Base-by-base conservation (phyloP, 140 eudicot genomes). In the Anethum foeniculum region DNA sequence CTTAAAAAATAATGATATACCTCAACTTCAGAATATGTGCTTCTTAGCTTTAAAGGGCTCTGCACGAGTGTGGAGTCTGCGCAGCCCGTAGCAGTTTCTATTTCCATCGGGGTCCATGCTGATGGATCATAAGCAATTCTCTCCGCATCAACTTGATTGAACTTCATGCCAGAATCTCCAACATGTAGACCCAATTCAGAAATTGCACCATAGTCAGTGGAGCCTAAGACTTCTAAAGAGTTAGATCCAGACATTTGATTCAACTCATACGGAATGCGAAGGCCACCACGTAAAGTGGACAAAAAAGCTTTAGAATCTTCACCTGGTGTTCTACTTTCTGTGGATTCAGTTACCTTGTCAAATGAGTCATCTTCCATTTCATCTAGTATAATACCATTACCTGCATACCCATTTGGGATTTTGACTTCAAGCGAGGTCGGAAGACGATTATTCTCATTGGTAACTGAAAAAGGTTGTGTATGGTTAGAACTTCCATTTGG, bases 21-120 rank as follows among this genome's bases (percentile, higher is more conserved):
- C 98, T 89, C 91, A 78, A 89, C 91, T 92, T 94, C 96, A 1
- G 93, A 34, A 85, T 94, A 94, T 12, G 94, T 85, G 88, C 98
- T 94, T 76, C 73, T 84, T 76, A 94, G 80, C 81, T 83, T 90
- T 76, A 94, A 80, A 74, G 81, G 82, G 81, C 90, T 97, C 79
- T 90, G 93, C 88, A 88, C 47, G 68, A 87, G 84, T 77, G 83
- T 90, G 85, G 94, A 86, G 56, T 88, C 91, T n/a, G 91, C 83
- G 83, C 85, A 82, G 9, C 98, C 98, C 2, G 96, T 90, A 52
- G 97, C 98, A 46, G 90, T 83, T 83, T 88, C 87, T 84, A 92
- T 89, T 83, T 94, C 98, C 87, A 86, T 88, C 23, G 97, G 91
- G 83, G 98, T 94, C 98, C 97, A 94, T 15, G 82, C 90, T 38